Conservation (phyloP, 192 early-diverging fungal species). For the Chytriomyces confervae region DNA sequence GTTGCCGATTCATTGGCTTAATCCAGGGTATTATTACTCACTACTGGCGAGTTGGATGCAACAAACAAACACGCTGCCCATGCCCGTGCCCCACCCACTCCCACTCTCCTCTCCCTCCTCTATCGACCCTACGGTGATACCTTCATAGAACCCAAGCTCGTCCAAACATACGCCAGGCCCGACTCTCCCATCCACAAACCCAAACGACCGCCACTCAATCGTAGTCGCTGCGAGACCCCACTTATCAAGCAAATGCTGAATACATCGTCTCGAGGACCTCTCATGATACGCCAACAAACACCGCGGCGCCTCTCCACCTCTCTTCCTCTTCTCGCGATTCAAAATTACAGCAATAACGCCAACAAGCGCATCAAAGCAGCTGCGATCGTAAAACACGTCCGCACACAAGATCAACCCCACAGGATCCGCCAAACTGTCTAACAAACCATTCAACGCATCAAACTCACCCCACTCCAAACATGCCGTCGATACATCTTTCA, state of each 20-base stretch:
- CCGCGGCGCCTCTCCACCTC: conserved; percentile 34
- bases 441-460: not conserved
- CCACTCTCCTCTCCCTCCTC: conserved; percentile 5
- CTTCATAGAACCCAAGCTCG: not conserved
- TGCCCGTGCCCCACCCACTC: conserved; percentile 7
- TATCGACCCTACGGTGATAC: not conserved
- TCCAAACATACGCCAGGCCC: not conserved
- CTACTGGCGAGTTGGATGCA: not conserved
- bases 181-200: not conserved
- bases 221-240: conserved; percentile 51
- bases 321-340: not conserved
- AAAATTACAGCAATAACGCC: conserved; percentile 67
- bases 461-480: conserved; percentile 34
- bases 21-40: no score
- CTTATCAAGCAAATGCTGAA: conserved; percentile 67
- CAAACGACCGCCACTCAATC: not conserved
- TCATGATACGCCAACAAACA: conserved; percentile 81
- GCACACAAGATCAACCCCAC: conserved; percentile 46
- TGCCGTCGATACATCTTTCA: not conserved
- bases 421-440: not conserved
- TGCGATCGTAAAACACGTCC: conserved; percentile 53
- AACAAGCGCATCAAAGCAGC: conserved; percentile 69
- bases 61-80: conserved; percentile 15
- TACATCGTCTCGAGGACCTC: conserved; percentile 66
- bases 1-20: no score